phyloP scores from a whole-genome alignment of 495 filamentous ascomycete genomes.

The Bathelium albidoporum region DNA sequence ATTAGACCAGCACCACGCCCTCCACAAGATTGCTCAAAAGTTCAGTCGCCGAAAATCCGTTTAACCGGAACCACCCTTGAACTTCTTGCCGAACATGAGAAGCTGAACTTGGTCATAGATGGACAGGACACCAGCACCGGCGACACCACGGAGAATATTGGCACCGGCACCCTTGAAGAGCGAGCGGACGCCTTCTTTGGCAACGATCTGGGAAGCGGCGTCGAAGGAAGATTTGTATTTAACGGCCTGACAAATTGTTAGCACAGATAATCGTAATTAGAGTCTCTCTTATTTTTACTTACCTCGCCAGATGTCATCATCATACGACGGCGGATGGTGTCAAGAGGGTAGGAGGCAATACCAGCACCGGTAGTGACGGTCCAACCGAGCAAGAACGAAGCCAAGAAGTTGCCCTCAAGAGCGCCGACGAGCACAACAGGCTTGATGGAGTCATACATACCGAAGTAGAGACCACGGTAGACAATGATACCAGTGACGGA shows the following conservation, averaged over 20 bases:
- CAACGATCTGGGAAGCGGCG: slow-evolving; percentile 89
- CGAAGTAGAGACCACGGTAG: slow-evolving; percentile 99
- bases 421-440: slow-evolving; percentile 84
- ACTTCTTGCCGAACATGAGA: slow-evolving; percentile 98
- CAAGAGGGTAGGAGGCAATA: slow-evolving; percentile 99
- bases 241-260: slow-evolving; percentile 59
- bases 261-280: background rate
- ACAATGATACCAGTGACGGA: slow-evolving; percentile 97
- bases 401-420: slow-evolving; percentile 96
- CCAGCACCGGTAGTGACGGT: slow-evolving; percentile 98
- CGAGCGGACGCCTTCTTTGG: slow-evolving; percentile 90
- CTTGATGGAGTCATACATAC: slow-evolving; percentile 99
- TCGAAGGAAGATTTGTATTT: slow-evolving; percentile 96
- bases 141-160: slow-evolving; percentile 99
- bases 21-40: slow-evolving; percentile 1
- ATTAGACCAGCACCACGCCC: slow-evolving; percentile 16
- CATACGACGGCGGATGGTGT: slow-evolving; percentile 99
- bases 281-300: too few relatives aligned
- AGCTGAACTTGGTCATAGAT: slow-evolving; percentile 99
- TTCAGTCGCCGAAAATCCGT: slow-evolving; percentile 19
- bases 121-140: slow-evolving; percentile 99
- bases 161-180: slow-evolving; percentile 99
- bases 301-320: slow-evolving; percentile 95
- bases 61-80: slow-evolving; percentile 86
- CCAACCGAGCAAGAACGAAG: slow-evolving; percentile 98